Percentiles rank a stretch among this genome's conserved stretches.
These are phyloP conservation scores for Colletotrichum acutatum DNA, from an alignment of 2,329 filamentous ascomycete genomes.

Conservation along the genomic window DNA sequence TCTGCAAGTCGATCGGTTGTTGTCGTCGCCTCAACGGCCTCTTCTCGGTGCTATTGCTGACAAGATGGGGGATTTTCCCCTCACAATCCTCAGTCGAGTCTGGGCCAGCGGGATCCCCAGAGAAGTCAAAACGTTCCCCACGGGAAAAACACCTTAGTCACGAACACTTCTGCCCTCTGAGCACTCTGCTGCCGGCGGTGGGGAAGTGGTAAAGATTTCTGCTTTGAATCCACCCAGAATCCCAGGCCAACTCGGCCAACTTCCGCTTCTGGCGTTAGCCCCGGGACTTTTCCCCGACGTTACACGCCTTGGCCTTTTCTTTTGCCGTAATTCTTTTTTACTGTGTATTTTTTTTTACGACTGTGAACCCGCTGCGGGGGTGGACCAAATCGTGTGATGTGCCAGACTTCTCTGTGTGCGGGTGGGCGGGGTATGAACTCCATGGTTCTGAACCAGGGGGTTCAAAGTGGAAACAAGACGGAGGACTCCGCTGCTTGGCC, in stretches of 20 bases:
- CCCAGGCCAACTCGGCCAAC: conserved; percentile 27
- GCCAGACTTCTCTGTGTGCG: neutral
- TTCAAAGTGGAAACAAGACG: neutral
- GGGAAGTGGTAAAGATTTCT: conserved; percentile 25
- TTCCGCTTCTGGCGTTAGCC: conserved; percentile 26
- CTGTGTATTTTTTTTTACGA: neutral
- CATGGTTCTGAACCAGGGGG: too few relatives aligned
- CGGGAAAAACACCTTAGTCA: conserved; percentile 26
- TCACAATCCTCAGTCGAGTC: neutral
- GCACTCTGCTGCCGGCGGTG: neutral
- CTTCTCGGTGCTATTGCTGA: conserved; percentile 7
- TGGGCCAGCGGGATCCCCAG: conserved; percentile 30
- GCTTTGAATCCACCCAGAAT: conserved; percentile 6
- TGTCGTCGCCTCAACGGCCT: neutral
- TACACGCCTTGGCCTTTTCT: neutral
- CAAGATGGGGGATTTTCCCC: conserved; percentile 25
- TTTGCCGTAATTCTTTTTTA: too few relatives aligned
- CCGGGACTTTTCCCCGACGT: conserved; percentile 18
- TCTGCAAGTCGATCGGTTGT: neutral
- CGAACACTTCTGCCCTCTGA: neutral
- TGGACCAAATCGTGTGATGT: conserved; percentile 16
- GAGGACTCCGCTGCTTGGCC: neutral
- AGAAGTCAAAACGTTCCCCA: conserved; percentile 28
- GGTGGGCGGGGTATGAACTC: conserved; percentile 15
- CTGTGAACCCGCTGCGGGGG: conserved; percentile 21